These are phyloP conservation scores for Plasmodium berghei DNA, from an alignment of 169 alveolate genomes.

Conservation along the genomic window DNA sequence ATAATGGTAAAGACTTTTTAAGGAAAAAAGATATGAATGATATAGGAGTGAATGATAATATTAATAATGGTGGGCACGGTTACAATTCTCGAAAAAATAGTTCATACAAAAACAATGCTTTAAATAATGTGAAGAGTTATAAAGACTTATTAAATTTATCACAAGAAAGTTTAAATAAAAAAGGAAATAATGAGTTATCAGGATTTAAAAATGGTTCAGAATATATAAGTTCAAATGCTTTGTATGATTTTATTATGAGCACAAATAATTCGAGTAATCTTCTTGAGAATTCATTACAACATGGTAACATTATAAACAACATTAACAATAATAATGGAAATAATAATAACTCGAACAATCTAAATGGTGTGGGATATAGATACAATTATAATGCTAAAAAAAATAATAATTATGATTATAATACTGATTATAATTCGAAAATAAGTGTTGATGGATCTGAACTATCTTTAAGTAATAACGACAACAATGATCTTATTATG, in stretches of 20 bases:
- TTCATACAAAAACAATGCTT: constrained; percentile 18
- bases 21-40: constrained; percentile 51
- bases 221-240: constrained; percentile 43
- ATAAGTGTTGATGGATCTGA: constrained; percentile 51
- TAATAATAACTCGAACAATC: neutral
- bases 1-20: neutral
- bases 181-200: neutral
- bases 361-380: constrained; percentile 4
- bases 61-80: neutral
- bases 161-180: constrained; percentile 43
- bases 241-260: constrained; percentile 59
- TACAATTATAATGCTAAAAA: constrained; percentile 1
- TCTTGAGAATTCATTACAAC: constrained; percentile 32
- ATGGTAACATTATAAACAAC: neutral
- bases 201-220: constrained; percentile 9
- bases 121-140: constrained; percentile 35
- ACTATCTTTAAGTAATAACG: constrained; percentile 40
- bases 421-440: constrained; percentile 44
- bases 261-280: constrained; percentile 31
- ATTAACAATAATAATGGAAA: constrained; percentile 18
- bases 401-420: constrained; percentile 50
- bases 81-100: constrained; percentile 8
- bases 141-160: constrained; percentile 56
- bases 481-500: constrained; percentile 8
- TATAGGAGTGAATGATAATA: constrained; percentile 13